Base-by-base conservation (phyloP, 306 rosid genomes). In the Mimosa bimucronata region DNA sequence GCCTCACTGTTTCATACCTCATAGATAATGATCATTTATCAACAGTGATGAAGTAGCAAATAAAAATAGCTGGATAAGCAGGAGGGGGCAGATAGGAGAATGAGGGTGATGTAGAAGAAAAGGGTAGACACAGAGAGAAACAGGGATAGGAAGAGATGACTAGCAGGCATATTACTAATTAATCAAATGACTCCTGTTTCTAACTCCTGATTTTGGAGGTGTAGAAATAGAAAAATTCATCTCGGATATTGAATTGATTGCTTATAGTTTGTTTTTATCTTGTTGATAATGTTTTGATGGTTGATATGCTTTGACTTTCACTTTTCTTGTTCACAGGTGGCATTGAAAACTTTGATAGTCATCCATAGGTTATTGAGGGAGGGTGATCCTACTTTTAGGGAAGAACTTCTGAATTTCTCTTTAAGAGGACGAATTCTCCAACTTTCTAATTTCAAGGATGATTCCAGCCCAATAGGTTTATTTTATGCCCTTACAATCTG, bases 361-460 rank as follows among this genome's bases (percentile, higher is more conserved):
- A 40, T 67, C 52, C 73, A 67, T 67, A 67, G 73, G 52, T 67
- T 67, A 67, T 67, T 67, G 73, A 67, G 73, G 73, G 73, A 67
- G 31, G 73, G 73, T 67, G 73, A 67, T 67, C 73, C 73, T 67
- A 67, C 73, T 10, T 67, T 67, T 40, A 67, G 52, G n/a, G 73
- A 67, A 67, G 73, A 67, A 21, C 73, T 93, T 78, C 38, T 91
- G 76, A 89, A 88, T 83, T 91, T 87, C 82, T 85, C 91, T 48
- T 88, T 79, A 83, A 91, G 90, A 82, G 90, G 86, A 10, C 82
- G 88, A 31, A 88, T 93, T 76, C 97, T 93, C 75, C 94, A 89
- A 82, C 92, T 91, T 65, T 91, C 97, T 74, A 89, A 93, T 83
- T 93, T 93, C 81, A 92, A 91, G 85, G 96, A 92, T 57, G 96